Base-by-base conservation (phyloP, 2,329 filamentous ascomycete genomes). In the Drechmeria coniospora region DNA sequence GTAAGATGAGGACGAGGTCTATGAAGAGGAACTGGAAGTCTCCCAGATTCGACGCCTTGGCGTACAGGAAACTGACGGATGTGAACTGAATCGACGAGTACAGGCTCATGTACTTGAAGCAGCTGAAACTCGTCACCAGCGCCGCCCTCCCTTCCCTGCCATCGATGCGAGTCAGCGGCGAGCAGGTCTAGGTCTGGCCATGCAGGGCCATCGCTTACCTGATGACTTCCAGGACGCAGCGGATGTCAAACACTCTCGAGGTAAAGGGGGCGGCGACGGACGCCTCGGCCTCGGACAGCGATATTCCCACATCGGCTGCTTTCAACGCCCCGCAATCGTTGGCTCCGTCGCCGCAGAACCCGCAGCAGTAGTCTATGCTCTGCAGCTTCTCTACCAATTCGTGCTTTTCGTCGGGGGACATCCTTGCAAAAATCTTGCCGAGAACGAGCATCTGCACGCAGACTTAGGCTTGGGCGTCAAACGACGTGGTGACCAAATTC, bases 1-100 rank as follows among this genome's bases (percentile, higher is more conserved):
- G 90, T 3, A 98, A 61, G 45, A 98, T 98, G 31, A 98, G 71
- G 4, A 79, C 62, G 10, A 98, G 64, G 43, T 98, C 90, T 45
- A 98, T 95, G 53, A 87, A 95, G 4, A 98, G 65, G 50, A 94
- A 98, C 54, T 95, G 90, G 47, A 98, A 95, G 51, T 98, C 90
- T 27, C 90, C 92, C 5, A 98, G 62, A 47, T 98, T 98, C 7
- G 82, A 92, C 8, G 80, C 92, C 6, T 76, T 84, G 6, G 84
- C 81, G 52, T 98, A 98, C 11, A 98, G 66, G 49, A 98, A 94
- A 64, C 80, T 92, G 45, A 98, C 92, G 1, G 82, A 83, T 6
- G 83, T 92, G 59, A 98, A 98, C 52, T 98, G 90, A 39, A 98
- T 98, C n/a, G 90, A 87, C 3, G 86, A 95, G 60, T 98, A 98